These are phyloP conservation scores for Pyrenula aspistea DNA, from an alignment of 495 filamentous ascomycete species.

Conservation along the genomic window DNA sequence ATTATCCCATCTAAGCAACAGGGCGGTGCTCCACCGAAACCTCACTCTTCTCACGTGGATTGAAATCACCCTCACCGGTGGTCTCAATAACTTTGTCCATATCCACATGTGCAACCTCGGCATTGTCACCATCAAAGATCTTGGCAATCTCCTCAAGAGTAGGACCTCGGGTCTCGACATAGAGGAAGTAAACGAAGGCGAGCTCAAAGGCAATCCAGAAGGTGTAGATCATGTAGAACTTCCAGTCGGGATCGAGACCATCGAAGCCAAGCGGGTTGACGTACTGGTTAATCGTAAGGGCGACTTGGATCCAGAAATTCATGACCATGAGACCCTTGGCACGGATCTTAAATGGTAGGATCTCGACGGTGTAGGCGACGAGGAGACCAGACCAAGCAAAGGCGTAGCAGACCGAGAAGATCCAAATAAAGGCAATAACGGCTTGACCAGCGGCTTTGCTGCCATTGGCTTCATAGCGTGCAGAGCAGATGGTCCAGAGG, in stretches of 20 bases:
- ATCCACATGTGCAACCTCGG: slow-evolving; percentile 29
- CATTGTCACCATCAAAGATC: slow-evolving; percentile 46
- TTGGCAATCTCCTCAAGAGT: slow-evolving; percentile 54
- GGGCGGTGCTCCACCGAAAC: not conserved
- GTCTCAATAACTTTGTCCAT: slow-evolving; percentile 18
- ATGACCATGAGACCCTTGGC: slow-evolving; percentile 61
- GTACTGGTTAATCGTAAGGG: slow-evolving; percentile 44
- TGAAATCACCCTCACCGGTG: not conserved
- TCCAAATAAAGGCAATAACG: slow-evolving; percentile 46
- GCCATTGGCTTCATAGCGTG: slow-evolving; percentile 33
- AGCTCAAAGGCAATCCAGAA: slow-evolving; percentile 48
- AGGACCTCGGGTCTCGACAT: slow-evolving; percentile 51
- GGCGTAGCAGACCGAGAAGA: slow-evolving; percentile 46
- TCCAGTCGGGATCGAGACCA: slow-evolving; percentile 38
- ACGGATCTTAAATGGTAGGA: slow-evolving; percentile 54
- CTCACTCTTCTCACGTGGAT: not conserved
- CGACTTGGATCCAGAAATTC: slow-evolving; percentile 47
- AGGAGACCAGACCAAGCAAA: slow-evolving; percentile 51
- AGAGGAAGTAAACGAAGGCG: slow-evolving; percentile 50
- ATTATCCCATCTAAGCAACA: not conserved
- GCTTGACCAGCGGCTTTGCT: slow-evolving; percentile 32
- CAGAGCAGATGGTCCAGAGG: slow-evolving; percentile 46
- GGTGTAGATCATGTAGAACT: slow-evolving; percentile 53
- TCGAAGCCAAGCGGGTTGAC: slow-evolving; percentile 51
- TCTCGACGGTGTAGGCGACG: slow-evolving; percentile 54